Conservation (phyloP, 208 protist genomes). For the Acanthamoeba healyi region DNA sequence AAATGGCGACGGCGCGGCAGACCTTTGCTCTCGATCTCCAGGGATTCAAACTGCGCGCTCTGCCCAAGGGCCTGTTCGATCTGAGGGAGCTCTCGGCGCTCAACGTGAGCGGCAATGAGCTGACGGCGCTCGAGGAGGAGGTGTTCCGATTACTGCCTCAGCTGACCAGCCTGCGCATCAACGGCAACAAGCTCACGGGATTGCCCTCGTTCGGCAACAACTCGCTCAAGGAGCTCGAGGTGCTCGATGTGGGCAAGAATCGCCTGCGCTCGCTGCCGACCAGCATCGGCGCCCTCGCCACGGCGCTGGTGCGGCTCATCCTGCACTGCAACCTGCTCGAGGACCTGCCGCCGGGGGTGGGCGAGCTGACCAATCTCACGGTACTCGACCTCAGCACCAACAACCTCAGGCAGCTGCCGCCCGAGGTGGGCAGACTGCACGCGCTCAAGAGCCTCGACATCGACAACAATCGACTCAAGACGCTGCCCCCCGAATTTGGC, state of each 20-base stretch:
- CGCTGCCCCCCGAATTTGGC: slow-evolving; percentile 60
- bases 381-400: slow-evolving; percentile 75
- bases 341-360: slow-evolving; percentile 41
- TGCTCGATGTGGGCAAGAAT: slow-evolving; percentile 65
- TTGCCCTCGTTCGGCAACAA: slow-evolving; percentile 10
- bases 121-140: slow-evolving; percentile 33
- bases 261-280: slow-evolving; percentile 30
- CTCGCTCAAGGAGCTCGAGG: slow-evolving; percentile 1
- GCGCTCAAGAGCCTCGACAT: slow-evolving; percentile 69
- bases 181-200: slow-evolving; percentile 54
- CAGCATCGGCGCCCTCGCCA: not conserved
- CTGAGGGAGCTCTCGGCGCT: slow-evolving; percentile 63
- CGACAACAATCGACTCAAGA: slow-evolving; percentile 63
- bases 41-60: not conserved
- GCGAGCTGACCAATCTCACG: slow-evolving; percentile 14
- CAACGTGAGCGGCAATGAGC: slow-evolving; percentile 65
- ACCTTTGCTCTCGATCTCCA: slow-evolving; percentile 60
- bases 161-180: slow-evolving; percentile 43
- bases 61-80: slow-evolving; percentile 46
- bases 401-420: slow-evolving; percentile 65
- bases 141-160: slow-evolving; percentile 20
- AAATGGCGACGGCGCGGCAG: slow-evolving; percentile 36
- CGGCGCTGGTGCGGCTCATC: slow-evolving; percentile 43
- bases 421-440: slow-evolving; percentile 28
- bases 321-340: slow-evolving; percentile 71